Conservation (phyloP, 2,329 filamentous ascomycete species). For the Beauveria medogensis region DNA sequence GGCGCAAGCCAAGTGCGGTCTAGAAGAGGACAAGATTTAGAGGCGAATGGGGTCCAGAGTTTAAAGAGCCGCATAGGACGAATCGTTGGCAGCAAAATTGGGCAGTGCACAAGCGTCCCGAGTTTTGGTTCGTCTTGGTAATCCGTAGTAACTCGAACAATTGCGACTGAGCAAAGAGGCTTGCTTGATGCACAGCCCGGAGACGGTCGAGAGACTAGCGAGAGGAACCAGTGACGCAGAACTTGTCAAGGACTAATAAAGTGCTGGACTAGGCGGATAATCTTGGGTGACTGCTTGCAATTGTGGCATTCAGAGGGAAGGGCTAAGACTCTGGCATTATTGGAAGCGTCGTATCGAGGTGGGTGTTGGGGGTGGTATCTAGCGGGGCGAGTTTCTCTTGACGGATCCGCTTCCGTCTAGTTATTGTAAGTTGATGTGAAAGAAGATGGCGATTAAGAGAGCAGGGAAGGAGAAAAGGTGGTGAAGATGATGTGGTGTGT, state of each 20-base stretch:
- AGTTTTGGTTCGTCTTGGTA: neutral
- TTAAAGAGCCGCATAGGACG: slow-evolving; percentile 12
- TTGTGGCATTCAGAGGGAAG: neutral
- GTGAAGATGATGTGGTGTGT: too few species aligned
- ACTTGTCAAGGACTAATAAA: neutral
- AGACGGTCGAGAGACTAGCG: neutral
- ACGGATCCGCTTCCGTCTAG: slow-evolving; percentile 7
- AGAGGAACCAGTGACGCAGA: neutral
- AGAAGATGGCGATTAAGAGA: neutral
- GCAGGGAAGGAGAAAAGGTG: neutral
- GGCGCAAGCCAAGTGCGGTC: slow-evolving; percentile 4
- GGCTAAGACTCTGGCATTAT: neutral
- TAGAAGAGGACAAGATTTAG: slow-evolving; percentile 11
- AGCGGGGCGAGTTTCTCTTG: slow-evolving; percentile 4
- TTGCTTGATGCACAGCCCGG: neutral
- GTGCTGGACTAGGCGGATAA: neutral
- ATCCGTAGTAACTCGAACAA: neutral
- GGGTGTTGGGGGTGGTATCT: slow-evolving; percentile 5
- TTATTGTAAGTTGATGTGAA: neutral
- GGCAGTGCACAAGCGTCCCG: slow-evolving; percentile 2
- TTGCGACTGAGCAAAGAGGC: neutral
- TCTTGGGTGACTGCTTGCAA: neutral
- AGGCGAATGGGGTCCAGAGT: slow-evolving; percentile 12
- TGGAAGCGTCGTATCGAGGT: slow-evolving; percentile 1
- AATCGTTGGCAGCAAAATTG: slow-evolving; percentile 6